Evolutionary conservation across 108 stramenopile genomes (phyloP), one percentile per base, ranked within the genome.

Genomic region (Seminavis robusta): DNA sequence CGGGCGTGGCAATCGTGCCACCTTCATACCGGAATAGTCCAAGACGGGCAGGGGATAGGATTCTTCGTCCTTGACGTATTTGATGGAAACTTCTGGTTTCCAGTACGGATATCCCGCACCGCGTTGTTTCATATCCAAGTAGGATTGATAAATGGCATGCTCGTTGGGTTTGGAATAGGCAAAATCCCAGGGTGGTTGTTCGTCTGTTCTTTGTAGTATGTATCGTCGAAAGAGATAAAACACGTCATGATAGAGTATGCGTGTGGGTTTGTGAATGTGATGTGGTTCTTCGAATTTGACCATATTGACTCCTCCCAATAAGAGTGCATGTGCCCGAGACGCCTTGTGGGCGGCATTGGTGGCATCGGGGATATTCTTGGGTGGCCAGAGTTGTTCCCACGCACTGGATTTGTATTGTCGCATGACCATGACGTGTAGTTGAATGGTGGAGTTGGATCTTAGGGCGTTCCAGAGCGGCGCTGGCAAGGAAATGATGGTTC

Each of bases 81-180:
- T 84, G 48, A 88, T 65, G 28, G 73, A 61, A 11, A 92, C 86
- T 60, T 88, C 86, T 37, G 90, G 90, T 36, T 92, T 92, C 83
- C 83, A 92, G 53, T 86, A 92, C 46, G 86, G 82, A 61, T 86
- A 88, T 19, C 69, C 74, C 2, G 67, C 65, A 3, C 69, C 67
- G 25, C 71, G 47, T 17, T 62, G 33, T 67, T 86, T 92, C 68
- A 85, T 79, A 16, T 60, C 48, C 20, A 61, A 69, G 24, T 79
- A 73, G 16, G 56, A 32, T 16, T 76, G 51, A 46, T 88, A 86
- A 7, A 63, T 67, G 10, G 52, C 33, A 37, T 57, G 67, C 31
- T 71, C 79, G 46, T 73, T 55, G 30, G 80, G 84, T 60, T 87
- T 81, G 56, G 74, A 40, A 52, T 70, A 27, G n/a, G 59, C 66